These are phyloP conservation scores for Blastocystis sp. DNA, from an alignment of 352 stramenopile species.

Conservation along the genomic window DNA sequence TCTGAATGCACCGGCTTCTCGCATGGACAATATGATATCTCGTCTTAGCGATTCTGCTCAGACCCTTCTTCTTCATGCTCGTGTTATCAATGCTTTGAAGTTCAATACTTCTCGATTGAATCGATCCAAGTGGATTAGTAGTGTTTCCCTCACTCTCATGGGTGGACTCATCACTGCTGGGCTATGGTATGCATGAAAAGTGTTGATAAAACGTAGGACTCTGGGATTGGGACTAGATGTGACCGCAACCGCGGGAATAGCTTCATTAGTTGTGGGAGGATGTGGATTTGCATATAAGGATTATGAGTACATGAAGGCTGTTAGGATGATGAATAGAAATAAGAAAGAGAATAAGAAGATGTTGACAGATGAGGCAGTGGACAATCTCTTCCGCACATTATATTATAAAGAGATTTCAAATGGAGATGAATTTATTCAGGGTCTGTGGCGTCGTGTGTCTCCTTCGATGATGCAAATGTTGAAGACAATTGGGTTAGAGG, in stretches of 20 bases:
- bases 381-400: slow-evolving; percentile 84
- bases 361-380: slow-evolving; percentile 76
- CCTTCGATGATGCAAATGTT: slow-evolving; percentile 79
- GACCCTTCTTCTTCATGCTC: slow-evolving; percentile 90
- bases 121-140: neutral
- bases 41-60: slow-evolving; percentile 82
- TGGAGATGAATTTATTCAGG: slow-evolving; percentile 91
- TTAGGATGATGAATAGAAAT: slow-evolving; percentile 81
- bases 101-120: neutral
- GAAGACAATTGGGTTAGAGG: slow-evolving; percentile 78
- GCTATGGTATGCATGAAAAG: slow-evolving; percentile 51
- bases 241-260: slow-evolving; percentile 72
- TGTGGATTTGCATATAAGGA: slow-evolving; percentile 80
- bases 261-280: slow-evolving; percentile 77
- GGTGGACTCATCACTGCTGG: slow-evolving; percentile 21
- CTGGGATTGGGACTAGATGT: neutral
- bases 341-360: slow-evolving; percentile 79
- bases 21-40: slow-evolving; percentile 99
- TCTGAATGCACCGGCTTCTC: slow-evolving; percentile 89
- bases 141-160: slow-evolving; percentile 12
- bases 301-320: slow-evolving; percentile 84
- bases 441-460: slow-evolving; percentile 85
- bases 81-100: slow-evolving; percentile 71
- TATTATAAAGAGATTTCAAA: slow-evolving; percentile 91
- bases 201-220: slow-evolving; percentile 15